Conservation (phyloP, 2,329 filamentous ascomycete genomes). For the Sodiomyces alkalinus region DNA sequence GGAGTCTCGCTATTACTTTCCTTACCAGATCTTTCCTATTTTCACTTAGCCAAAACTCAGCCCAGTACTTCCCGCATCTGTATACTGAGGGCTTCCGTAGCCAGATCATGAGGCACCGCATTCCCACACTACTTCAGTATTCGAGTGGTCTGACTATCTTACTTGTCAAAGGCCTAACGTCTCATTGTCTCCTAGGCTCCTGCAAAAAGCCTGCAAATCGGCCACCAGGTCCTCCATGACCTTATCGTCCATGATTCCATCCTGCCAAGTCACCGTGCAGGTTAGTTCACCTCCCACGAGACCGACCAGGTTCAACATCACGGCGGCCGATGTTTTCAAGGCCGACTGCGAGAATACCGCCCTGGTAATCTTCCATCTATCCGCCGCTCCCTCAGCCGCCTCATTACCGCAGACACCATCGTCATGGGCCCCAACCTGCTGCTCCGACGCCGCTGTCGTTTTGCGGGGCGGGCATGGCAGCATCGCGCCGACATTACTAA, state of each 20-base stretch:
- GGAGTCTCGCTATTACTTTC: no score
- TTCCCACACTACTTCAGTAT: neutral
- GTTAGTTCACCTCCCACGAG: conserved; percentile 23
- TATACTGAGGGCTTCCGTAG: no score
- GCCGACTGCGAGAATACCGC: conserved; percentile 34
- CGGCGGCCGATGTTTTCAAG: conserved; percentile 23
- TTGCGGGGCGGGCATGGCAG: no score
- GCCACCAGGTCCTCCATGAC: conserved; percentile 20
- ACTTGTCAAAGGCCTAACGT: conserved; percentile 1
- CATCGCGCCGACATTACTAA: conserved; percentile 37
- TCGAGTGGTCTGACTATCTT: no score
- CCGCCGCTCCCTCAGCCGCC: no score
- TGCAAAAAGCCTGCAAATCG: conserved; percentile 19
- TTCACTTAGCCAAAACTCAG: no score
- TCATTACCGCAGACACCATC: no score
- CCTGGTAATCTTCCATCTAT: conserved; percentile 27
- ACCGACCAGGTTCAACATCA: conserved; percentile 32
- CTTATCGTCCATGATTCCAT: conserved; percentile 22
- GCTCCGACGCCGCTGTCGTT: no score
- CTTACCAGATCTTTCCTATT: no score
- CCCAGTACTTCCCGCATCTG: no score
- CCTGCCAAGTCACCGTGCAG: conserved; percentile 32
- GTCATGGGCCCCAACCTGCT: conserved; percentile 3
- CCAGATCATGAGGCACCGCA: neutral
- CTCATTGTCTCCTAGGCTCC: conserved; percentile 12